phyloP scores from a whole-genome alignment of 176 grass and related monocot species.

The Carex pumila region DNA sequence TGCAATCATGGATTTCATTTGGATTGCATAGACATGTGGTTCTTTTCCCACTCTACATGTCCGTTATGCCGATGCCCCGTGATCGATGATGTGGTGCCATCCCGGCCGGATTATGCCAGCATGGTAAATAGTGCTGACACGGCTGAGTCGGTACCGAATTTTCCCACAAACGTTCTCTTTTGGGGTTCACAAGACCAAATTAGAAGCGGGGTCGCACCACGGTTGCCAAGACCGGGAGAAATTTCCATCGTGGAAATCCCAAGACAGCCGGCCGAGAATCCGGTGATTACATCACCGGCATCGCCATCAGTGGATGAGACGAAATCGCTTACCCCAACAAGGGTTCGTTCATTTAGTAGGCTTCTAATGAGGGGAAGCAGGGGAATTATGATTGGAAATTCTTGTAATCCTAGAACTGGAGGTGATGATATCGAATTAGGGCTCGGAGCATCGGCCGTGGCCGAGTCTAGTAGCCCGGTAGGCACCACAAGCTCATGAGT shows the following conservation, averaged over 20 bases:
- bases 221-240: background rate
- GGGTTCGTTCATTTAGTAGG: slow-evolving; percentile 41
- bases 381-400: slow-evolving; percentile 21
- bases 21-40: slow-evolving; percentile 72
- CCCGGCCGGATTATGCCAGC: slow-evolving; percentile 9
- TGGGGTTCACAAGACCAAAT: slow-evolving; percentile 53
- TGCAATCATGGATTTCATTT: slow-evolving; percentile 70
- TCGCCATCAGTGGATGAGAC: slow-evolving; percentile 38
- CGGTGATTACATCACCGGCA: slow-evolving; percentile 9
- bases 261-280: background rate
- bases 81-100: slow-evolving; percentile 15
- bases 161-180: slow-evolving; percentile 60
- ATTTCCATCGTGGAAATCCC: background rate
- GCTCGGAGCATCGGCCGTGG: background rate
- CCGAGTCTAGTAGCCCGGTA: background rate
- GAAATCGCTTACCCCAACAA: slow-evolving; percentile 14
- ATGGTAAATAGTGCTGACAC: background rate
- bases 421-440: slow-evolving; percentile 15
- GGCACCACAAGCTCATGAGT: slow-evolving; percentile 14
- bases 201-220: slow-evolving; percentile 13
- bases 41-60: slow-evolving; percentile 53
- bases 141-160: slow-evolving; percentile 37
- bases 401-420: slow-evolving; percentile 13
- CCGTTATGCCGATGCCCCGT: slow-evolving; percentile 51
- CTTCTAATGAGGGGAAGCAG: slow-evolving; percentile 37